Evolutionary conservation across 1,284 basidiomycete species (phyloP).

Genomic region (Ganoderma resinaceum): DNA sequence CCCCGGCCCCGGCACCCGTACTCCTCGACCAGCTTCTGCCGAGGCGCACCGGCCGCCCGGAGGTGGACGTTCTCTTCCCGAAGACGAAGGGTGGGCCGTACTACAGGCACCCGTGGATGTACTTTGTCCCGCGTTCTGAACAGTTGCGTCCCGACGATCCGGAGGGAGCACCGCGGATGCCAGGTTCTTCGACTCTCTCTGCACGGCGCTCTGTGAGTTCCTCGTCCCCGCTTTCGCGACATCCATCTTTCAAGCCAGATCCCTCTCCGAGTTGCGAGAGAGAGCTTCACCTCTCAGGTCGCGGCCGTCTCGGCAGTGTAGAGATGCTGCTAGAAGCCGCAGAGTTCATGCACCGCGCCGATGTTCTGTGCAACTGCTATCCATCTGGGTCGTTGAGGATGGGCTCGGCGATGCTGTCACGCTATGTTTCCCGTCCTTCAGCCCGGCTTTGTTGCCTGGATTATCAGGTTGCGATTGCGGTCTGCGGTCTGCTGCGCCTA

Average conservation of each 20-base stretch:
- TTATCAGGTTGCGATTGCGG: no score
- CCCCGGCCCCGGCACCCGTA: neutral
- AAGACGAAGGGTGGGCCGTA: neutral
- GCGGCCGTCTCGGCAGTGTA: neutral
- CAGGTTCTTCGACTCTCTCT: neutral
- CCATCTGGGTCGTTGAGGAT: no score
- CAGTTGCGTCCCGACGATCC: neutral
- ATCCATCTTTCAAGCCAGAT: neutral
- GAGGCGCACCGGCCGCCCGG: neutral
- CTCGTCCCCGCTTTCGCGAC: neutral
- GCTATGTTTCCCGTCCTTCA: no score
- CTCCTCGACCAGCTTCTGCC: neutral
- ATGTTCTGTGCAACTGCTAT: neutral
- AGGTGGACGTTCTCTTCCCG: neutral
- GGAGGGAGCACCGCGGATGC: neutral
- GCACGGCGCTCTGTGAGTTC: neutral
- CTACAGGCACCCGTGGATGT: conserved; percentile 3
- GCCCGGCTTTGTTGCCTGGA: no score
- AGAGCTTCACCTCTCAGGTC: neutral
- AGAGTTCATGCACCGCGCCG: neutral
- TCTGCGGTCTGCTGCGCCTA: no score
- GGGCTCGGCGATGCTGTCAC: no score
- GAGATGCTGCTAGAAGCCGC: neutral
- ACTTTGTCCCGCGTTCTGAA: neutral
- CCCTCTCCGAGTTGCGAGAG: no score